Conservation (phyloP, 805 yeast genomes). For the Wickerhamiella spandovensis region DNA sequence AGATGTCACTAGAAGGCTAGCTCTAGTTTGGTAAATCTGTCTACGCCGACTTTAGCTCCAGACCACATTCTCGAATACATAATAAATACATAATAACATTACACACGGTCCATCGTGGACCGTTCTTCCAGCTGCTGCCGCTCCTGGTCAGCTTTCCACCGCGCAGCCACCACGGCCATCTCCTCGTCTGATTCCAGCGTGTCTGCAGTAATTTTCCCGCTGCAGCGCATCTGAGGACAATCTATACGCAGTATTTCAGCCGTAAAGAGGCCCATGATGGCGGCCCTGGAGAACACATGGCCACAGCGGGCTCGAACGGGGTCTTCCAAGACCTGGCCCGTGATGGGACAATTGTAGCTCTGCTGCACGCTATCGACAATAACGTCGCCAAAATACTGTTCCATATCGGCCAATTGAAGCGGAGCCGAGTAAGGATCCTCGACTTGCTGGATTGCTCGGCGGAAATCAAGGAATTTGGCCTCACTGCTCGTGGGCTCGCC, state of each 20-base stretch:
- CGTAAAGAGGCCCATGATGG: neutral
- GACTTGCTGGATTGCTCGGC: neutral
- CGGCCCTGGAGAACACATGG: conserved; percentile 9
- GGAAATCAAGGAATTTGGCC: neutral
- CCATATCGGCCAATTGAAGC: neutral
- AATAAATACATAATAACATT: neutral
- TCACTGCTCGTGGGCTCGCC: neutral
- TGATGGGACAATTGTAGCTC: conserved; percentile 8
- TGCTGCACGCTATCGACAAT: conserved; percentile 4
- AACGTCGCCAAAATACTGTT: conserved; percentile 4
- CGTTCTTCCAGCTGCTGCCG: neutral
- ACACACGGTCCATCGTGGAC: neutral
- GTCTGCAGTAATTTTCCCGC: neutral
- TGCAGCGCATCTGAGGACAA: neutral
- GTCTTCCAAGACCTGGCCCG: conserved; percentile 6
- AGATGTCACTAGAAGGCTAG: neutral
- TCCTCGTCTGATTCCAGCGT: neutral
- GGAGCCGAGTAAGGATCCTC: neutral
- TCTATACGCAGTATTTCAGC: neutral
- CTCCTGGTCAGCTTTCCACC: neutral
- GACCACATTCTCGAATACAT: neutral
- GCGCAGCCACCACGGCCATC: neutral
- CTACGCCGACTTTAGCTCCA: neutral
- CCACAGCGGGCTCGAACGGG: conserved; percentile 14
- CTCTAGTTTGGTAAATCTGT: neutral